Base-by-base conservation (phyloP, 2,329 filamentous ascomycete genomes). In the Ophiostoma perfectum region DNA sequence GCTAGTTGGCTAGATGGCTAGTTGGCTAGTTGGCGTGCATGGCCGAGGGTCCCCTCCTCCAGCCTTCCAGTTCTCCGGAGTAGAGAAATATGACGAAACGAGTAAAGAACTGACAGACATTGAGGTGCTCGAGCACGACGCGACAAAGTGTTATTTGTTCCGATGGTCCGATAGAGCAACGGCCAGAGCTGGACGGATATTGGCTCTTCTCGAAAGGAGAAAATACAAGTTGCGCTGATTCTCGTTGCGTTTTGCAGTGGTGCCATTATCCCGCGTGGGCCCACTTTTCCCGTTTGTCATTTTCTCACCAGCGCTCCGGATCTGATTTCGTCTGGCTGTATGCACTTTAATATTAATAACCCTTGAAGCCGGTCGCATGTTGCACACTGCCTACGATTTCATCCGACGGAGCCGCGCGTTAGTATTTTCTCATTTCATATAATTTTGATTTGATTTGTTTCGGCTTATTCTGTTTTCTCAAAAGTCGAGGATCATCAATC, bases 51-150 rank as follows among this genome's bases (percentile, higher is more conserved):
- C 18, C 49, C 49, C 49, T 55, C 49, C 49, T 52, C 49, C 49
- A 38, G 55, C 27, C 27, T 60, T 60, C 55, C 55, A 18, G 11
- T 60, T 18, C 55, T 18, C 55, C 55, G 55, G 27, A 60, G 27
- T 9, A 36, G 27, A 55, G 27, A 60, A 60, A 60, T 60, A 38
- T 60, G 55, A 60, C 55, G 55, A 60, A 52, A 52, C 27, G 14
- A 14, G 11, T 18, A 18, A 2, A 8, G 6, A 52, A 52, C 27
- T 58, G 27, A 14, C 18, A 55, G 49, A 55, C 49, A 55, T 55
- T 18, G 49, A 55, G n/a, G 49, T 55, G 49, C 49, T 18, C 18
- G 49, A 18, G 3, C n/a, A 36, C 7, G 18, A 18, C 11, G 49
- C 6, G 9, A 12, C 49, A 55, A 55, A 55, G 49, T 16, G 18